Conservation (phyloP, 2,329 filamentous ascomycete genomes). For the Cladophialophora psammophila region DNA sequence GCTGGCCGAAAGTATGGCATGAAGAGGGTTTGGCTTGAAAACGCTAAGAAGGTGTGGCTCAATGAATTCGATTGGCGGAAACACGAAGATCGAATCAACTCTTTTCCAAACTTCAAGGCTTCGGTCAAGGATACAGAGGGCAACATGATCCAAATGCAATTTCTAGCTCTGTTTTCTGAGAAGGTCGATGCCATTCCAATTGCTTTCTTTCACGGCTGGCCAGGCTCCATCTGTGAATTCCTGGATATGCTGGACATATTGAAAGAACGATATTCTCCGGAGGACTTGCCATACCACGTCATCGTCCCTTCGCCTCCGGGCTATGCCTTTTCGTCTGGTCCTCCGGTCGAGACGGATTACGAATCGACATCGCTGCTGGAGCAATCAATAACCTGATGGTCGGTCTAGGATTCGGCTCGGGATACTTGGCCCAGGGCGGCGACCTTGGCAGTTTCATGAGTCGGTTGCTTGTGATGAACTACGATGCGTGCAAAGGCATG, state of each 20-base stretch:
- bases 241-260: constrained; percentile 59
- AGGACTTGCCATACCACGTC: constrained; percentile 64
- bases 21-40: background rate
- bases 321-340: constrained; percentile 59
- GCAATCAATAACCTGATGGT: constrained; percentile 62
- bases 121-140: constrained; percentile 49
- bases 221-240: constrained; percentile 54
- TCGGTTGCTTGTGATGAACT: constrained; percentile 51
- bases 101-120: constrained; percentile 58
- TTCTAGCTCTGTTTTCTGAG: constrained; percentile 62
- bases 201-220: constrained; percentile 56
- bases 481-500: constrained; percentile 54
- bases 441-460: constrained; percentile 60
- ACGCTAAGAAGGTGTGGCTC: background rate
- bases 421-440: constrained; percentile 65
- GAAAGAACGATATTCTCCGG: constrained; percentile 54
- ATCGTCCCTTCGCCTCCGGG: constrained; percentile 64
- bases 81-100: constrained; percentile 54
- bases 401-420: constrained; percentile 59
- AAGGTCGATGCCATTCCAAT: constrained; percentile 61
- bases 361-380: constrained; percentile 49
- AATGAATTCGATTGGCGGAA: constrained; percentile 1
- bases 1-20: background rate
- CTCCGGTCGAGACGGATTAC: constrained; percentile 55
- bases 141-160: constrained; percentile 56